A percentile compares a stretch with the other conserved stretches of the same genome.
Conservation (phyloP, 768 basidiomycete species). For the Rhizopogon vulgaris region DNA sequence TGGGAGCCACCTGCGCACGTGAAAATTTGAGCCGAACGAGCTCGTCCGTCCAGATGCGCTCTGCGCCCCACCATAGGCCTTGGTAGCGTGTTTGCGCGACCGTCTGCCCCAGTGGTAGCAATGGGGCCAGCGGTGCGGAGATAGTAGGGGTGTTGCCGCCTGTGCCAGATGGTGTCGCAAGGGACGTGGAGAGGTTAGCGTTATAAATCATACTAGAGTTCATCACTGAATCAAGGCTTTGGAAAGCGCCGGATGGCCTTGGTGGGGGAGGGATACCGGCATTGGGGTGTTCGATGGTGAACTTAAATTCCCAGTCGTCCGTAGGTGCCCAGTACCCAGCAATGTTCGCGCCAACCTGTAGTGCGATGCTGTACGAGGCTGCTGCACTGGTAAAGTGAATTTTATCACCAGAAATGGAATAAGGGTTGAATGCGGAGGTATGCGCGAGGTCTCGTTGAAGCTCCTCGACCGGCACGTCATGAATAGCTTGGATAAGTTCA, state of each 20-base stretch:
- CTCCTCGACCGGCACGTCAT: slow-evolving; percentile 34
- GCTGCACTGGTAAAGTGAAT: slow-evolving; percentile 44
- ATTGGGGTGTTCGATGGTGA: slow-evolving; percentile 16
- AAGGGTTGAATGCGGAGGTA: slow-evolving; percentile 48
- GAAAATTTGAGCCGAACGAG: slow-evolving; percentile 73
- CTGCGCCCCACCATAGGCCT: slow-evolving; percentile 86
- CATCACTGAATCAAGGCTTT: slow-evolving; percentile 40
- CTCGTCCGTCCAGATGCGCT: slow-evolving; percentile 84
- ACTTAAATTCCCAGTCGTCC: slow-evolving; percentile 65
- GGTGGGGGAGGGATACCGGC: slow-evolving; percentile 20
- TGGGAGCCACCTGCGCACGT: slow-evolving; percentile 59
- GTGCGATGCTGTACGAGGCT: slow-evolving; percentile 60
- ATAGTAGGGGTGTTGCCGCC: slow-evolving; percentile 7
- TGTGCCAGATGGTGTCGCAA: background rate
- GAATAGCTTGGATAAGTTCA: slow-evolving; percentile 45
- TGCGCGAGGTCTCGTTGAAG: slow-evolving; percentile 36
- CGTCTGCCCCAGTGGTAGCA: slow-evolving; percentile 20
- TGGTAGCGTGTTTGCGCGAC: slow-evolving; percentile 59
- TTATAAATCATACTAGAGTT: slow-evolving; percentile 42
- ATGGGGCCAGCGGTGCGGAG: slow-evolving; percentile 12
- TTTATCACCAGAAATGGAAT: slow-evolving; percentile 3
- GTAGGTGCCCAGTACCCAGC: slow-evolving; percentile 66
- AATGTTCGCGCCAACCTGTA: slow-evolving; percentile 63
- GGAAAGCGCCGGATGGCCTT: slow-evolving; percentile 4
- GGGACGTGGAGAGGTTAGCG: slow-evolving; percentile 17